These are phyloP conservation scores for Rhizoctonia solani DNA, from an alignment of 1,284 basidiomycete genomes.

Conservation along the genomic window DNA sequence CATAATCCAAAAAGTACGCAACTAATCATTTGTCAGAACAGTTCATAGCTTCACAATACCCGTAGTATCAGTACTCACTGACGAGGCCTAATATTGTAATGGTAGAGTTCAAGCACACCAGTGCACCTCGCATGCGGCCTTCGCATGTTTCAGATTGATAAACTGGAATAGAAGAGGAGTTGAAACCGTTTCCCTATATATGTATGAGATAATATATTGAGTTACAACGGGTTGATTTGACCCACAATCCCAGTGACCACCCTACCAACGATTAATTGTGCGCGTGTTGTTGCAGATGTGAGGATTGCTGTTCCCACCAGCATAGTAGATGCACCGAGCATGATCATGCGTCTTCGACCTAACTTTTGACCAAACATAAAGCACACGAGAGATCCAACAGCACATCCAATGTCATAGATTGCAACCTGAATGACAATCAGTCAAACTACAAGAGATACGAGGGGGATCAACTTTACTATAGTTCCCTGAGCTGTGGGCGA, in stretches of 20 bases:
- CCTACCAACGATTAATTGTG: slow-evolving; percentile 20
- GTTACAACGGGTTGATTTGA: not conserved
- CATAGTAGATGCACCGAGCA: slow-evolving; percentile 29
- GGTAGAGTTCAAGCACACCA: slow-evolving; percentile 24
- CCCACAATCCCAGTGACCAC: slow-evolving; percentile 23
- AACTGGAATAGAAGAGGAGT: slow-evolving; percentile 29
- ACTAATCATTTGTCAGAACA: not conserved
- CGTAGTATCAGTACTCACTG: not conserved
- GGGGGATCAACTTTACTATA: slow-evolving; percentile 46
- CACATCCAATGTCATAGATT: slow-evolving; percentile 40
- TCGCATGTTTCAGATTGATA: slow-evolving; percentile 32
- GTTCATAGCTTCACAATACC: not conserved
- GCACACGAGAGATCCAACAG: slow-evolving; percentile 26
- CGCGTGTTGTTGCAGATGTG: slow-evolving; percentile 21
- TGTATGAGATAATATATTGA: not conserved
- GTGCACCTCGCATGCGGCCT: slow-evolving; percentile 27
- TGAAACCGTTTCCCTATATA: slow-evolving; percentile 19
- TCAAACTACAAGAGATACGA: not conserved
- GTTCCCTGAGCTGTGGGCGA: slow-evolving; percentile 51
- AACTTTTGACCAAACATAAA: slow-evolving; percentile 23
- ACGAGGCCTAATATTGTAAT: slow-evolving; percentile 26
- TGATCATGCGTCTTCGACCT: slow-evolving; percentile 28
- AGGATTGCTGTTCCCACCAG: slow-evolving; percentile 23
- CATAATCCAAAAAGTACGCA: slow-evolving; percentile 28
- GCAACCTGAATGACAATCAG: slow-evolving; percentile 39